Evolutionary conservation across 257 asterid species (phyloP).

Genomic region (Solanum pimpinellifolium): DNA sequence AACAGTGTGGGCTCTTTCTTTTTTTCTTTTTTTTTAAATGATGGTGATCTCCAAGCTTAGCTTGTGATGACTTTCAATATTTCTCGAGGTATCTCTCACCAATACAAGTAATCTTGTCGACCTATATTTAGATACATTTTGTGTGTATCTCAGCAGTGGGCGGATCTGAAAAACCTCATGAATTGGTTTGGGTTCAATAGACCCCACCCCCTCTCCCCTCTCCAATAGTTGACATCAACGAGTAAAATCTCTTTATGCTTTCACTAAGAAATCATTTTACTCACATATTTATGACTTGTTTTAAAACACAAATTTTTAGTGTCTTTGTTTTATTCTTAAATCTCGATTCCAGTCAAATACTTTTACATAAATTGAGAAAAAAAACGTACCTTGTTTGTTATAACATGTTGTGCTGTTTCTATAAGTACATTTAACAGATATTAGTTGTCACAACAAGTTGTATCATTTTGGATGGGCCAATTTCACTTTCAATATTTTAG

Average conservation of each 20-base stretch:
- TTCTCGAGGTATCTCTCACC: not conserved
- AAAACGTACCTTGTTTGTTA: not conserved
- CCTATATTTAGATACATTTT: not conserved
- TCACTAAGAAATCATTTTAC: not conserved
- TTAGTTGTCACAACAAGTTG: not conserved
- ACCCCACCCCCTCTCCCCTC: too few relatives aligned
- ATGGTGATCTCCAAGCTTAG: not conserved
- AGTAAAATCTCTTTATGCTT: too few relatives aligned
- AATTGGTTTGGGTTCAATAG: not conserved
- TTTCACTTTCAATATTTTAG: not conserved
- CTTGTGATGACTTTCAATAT: not conserved
- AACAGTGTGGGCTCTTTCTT: not conserved
- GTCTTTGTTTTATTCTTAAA: not conserved
- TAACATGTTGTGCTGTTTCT: not conserved
- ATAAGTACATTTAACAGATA: not conserved
- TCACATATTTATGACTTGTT: not conserved
- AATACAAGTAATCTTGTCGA: not conserved
- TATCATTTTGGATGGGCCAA: not conserved
- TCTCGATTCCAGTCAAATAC: not conserved
- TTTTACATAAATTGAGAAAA: not conserved
- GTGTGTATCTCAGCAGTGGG: not conserved
- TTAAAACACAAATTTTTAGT: not conserved
- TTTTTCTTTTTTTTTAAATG: too few relatives aligned
- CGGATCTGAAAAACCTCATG: not conserved
- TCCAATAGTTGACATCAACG: not conserved